These are phyloP conservation scores for Lotus japonicus DNA, from an alignment of 306 rosid genomes.

Conservation along the genomic window DNA sequence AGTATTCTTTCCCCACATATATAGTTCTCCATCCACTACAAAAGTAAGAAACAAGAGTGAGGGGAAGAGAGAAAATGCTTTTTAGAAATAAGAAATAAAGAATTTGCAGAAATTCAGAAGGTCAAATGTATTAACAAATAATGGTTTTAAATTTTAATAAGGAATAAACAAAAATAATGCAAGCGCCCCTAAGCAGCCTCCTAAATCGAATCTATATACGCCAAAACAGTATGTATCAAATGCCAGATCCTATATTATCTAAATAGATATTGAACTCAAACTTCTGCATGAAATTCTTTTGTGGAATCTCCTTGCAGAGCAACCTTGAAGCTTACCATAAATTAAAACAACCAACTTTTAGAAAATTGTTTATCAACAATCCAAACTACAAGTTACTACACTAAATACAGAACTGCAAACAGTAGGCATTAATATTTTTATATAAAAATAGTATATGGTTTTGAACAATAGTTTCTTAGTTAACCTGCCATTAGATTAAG, in stretches of 20 bases:
- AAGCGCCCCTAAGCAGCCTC: not conserved
- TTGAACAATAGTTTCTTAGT: not conserved
- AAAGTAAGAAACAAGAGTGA: not conserved
- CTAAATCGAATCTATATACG: not conserved
- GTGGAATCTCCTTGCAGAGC: not conserved
- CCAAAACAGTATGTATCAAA: constrained; percentile 5
- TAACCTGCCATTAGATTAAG: not conserved
- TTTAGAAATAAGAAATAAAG: not conserved
- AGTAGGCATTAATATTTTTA: not conserved
- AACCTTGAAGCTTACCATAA: not conserved
- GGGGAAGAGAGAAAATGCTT: not conserved
- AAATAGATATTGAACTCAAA: too few species aligned
- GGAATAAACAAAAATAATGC: not conserved
- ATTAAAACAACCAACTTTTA: not conserved
- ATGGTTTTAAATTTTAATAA: not conserved
- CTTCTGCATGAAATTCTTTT: not conserved
- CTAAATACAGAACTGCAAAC: not conserved
- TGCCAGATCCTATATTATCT: not conserved
- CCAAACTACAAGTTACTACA: not conserved
- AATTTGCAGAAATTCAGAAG: not conserved
- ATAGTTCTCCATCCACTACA: constrained; percentile 81
- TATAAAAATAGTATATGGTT: not conserved
- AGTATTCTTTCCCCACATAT: constrained; percentile 89
- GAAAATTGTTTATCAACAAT: not conserved
- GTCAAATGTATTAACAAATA: not conserved